These are phyloP conservation scores for Ustilago sp. DNA, from an alignment of 1,284 basidiomycete species.

Conservation along the genomic window DNA sequence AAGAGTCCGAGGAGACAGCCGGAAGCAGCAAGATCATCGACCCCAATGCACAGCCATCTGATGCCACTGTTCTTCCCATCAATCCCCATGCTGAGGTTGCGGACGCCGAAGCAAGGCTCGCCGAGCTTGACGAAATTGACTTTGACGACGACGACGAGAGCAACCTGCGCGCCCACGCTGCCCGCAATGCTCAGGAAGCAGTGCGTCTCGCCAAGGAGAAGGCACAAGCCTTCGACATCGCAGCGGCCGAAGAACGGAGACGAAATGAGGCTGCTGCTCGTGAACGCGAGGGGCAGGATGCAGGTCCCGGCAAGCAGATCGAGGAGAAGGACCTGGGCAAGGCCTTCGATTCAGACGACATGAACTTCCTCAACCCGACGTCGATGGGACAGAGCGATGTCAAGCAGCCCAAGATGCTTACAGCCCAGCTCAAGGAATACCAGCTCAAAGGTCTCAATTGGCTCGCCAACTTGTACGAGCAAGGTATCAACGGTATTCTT, in stretches of 20 bases:
- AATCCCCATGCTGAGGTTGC: constrained; percentile 75
- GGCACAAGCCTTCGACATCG: constrained; percentile 86
- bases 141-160: constrained; percentile 95
- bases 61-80: constrained; percentile 72
- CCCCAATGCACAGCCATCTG: constrained; percentile 45
- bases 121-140: constrained; percentile 81
- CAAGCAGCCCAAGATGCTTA: constrained; percentile 94
- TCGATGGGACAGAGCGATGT: constrained; percentile 84
- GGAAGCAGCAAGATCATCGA: constrained; percentile 62
- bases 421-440: constrained; percentile 97
- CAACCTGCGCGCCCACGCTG: constrained; percentile 88
- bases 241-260: constrained; percentile 79
- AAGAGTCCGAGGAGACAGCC: constrained; percentile 77
- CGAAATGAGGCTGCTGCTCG: constrained; percentile 75
- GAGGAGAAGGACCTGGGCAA: constrained; percentile 63
- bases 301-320: constrained; percentile 40
- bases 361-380: constrained; percentile 99
- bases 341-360: constrained; percentile 78
- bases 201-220: constrained; percentile 83
- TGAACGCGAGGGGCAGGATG: constrained; percentile 38
- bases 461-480: constrained; percentile 97
- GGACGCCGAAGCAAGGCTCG: constrained; percentile 49
- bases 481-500: constrained; percentile 79
- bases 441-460: constrained; percentile 98
- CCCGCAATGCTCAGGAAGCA: constrained; percentile 89